Percentiles rank a stretch among this genome's conserved stretches.
These are phyloP conservation scores for Cystobasidium sp. DNA, from an alignment of 1,284 basidiomycete species.

Conservation along the genomic window DNA sequence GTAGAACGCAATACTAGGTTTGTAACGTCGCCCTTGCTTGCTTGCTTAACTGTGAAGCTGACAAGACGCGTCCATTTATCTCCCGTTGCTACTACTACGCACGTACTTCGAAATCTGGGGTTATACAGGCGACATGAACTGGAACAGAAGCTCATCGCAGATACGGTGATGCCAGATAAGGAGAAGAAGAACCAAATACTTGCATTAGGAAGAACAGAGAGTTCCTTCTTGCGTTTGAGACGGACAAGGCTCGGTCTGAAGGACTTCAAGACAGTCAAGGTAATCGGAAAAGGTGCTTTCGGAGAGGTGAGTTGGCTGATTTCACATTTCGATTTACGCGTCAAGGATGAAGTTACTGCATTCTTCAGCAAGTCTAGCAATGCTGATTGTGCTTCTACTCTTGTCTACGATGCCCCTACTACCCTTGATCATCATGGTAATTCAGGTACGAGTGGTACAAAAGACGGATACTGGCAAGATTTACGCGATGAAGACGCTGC, in stretches of 20 bases:
- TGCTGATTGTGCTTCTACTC: not conserved
- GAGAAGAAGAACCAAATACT: constrained; percentile 76
- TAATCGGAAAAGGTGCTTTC: constrained; percentile 98
- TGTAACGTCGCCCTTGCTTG: constrained; percentile 46
- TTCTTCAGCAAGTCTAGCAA: not conserved
- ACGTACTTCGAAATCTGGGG: constrained; percentile 12
- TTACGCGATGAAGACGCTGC: constrained; percentile 98
- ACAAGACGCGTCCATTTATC: constrained; percentile 17
- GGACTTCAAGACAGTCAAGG: constrained; percentile 96
- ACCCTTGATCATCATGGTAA: not conserved
- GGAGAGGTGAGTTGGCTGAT: constrained; percentile 71
- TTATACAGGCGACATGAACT: constrained; percentile 79
- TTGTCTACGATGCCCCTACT: not conserved
- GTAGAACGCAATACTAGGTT: constrained; percentile 85
- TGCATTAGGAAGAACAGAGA: constrained; percentile 88
- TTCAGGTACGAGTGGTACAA: constrained; percentile 89
- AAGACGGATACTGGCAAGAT: constrained; percentile 97
- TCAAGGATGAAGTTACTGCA: not conserved
- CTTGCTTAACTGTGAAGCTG: not conserved
- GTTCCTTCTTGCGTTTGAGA: constrained; percentile 79
- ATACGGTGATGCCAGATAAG: constrained; percentile 58
- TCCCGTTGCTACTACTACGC: not conserved
- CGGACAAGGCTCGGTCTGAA: constrained; percentile 89
- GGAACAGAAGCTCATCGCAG: constrained; percentile 80
- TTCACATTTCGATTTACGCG: not conserved